Evolutionary conservation across 2,329 filamentous ascomycete genomes (phyloP).

Genomic region (Ophiosphaerella narmari): DNA sequence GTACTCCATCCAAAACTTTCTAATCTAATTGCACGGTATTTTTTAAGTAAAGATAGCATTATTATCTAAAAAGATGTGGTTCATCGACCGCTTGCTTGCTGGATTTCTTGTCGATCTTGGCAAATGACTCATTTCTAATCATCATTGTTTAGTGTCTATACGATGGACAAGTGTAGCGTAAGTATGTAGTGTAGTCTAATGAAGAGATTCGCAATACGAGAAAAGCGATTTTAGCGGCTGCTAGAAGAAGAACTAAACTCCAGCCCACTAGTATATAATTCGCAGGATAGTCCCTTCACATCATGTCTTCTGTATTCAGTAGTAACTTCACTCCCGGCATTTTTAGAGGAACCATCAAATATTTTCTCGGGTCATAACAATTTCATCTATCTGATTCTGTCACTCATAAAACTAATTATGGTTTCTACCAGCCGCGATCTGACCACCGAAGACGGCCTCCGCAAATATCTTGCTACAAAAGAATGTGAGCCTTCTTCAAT

Average conservation of each 20-base stretch:
- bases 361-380: not conserved
- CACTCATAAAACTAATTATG: not conserved
- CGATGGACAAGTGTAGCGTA: too few species aligned
- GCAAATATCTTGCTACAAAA: conserved; percentile 21
- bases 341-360: too few species aligned
- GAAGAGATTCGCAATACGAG: not conserved
- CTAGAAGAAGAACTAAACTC: not conserved
- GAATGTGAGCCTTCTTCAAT: conserved; percentile 7
- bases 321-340: too few species aligned
- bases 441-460: conserved; percentile 26
- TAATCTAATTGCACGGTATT: too few species aligned
- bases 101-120: conserved; percentile 6
- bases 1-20: too few species aligned
- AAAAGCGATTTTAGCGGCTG: not conserved
- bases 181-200: too few species aligned
- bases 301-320: not conserved
- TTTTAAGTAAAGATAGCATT: too few species aligned
- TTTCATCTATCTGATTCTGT: not conserved
- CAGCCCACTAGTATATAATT: not conserved
- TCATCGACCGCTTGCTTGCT: too few species aligned
- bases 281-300: not conserved
- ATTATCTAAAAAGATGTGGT: too few species aligned
- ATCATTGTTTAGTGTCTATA: conserved; percentile 1
- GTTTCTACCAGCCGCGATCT: conserved; percentile 5
- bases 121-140: conserved; percentile 32